Conservation (phyloP, 2,329 filamentous ascomycete species). For the Periglandula ipomoeae region DNA sequence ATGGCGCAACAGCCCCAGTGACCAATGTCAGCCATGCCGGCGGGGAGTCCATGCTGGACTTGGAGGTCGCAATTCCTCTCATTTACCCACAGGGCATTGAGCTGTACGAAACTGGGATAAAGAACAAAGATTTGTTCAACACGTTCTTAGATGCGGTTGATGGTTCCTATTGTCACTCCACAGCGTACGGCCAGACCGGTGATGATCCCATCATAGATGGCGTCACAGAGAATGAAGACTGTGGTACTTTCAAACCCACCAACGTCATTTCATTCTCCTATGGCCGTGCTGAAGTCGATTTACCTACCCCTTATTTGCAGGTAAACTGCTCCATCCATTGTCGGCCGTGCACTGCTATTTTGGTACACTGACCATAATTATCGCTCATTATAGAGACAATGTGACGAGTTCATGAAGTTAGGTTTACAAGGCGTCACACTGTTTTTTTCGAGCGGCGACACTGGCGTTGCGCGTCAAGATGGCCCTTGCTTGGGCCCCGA, state of each 20-base stretch:
- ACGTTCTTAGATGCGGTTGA: slow-evolving; percentile 37
- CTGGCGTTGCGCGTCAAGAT: background rate
- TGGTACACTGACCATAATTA: background rate
- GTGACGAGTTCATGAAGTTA: slow-evolving; percentile 48
- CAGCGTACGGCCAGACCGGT: slow-evolving; percentile 25
- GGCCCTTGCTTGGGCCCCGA: background rate
- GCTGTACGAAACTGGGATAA: slow-evolving; percentile 35
- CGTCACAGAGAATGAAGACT: slow-evolving; percentile 32
- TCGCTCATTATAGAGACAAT: slow-evolving; percentile 32
- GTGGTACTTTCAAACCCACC: slow-evolving; percentile 33
- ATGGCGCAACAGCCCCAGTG: slow-evolving; percentile 36
- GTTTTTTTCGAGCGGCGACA: slow-evolving; percentile 26
- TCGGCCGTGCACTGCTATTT: no score
- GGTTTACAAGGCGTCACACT: slow-evolving; percentile 42
- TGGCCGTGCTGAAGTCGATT: slow-evolving; percentile 40
- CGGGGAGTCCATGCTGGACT: slow-evolving; percentile 44
- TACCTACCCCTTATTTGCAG: slow-evolving; percentile 35
- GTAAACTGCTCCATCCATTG: no score
- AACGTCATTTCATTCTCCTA: slow-evolving; percentile 49
- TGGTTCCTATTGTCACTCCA: slow-evolving; percentile 29
- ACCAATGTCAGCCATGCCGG: slow-evolving; percentile 24
- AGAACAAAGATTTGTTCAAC: slow-evolving; percentile 30
- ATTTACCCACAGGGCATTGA: slow-evolving; percentile 42
- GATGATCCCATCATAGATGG: slow-evolving; percentile 28
- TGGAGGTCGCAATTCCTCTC: slow-evolving; percentile 42